Base-by-base conservation (phyloP, 2,329 filamentous ascomycete species). In the Zymoseptoria brevis region DNA sequence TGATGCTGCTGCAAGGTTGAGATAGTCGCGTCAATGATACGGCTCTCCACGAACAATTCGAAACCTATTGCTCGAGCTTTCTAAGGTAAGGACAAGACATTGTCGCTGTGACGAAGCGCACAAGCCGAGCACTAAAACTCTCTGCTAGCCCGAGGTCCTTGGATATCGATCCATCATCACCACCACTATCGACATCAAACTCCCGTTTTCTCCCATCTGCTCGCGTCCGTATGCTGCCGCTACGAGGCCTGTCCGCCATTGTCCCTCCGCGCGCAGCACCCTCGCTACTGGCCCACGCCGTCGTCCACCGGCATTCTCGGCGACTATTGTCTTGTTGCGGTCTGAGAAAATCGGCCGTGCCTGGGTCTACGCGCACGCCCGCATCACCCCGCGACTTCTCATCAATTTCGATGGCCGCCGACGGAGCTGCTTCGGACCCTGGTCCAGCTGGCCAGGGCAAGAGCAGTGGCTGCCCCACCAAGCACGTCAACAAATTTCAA, bases 401-500 rank as follows among this genome's bases (percentile, higher is more conserved):
- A 11, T 41, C 35, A 41, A 41, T 13, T 56, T 59, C 57, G 57
- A 55, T 56, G 50, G 59, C 58, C 45, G 55, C 57, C 53, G 57
- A 56, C 49, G 61, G 57, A 50, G 56, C 45, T 48, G 53, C 26
- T 8, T 29, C 52, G 51, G 64, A 62, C 62, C 61, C 64, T 62
- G n/a, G n/a, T n/a, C n/a, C n/a, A n/a, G n/a, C n/a, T n/a, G 61
- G 55, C 58, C 56, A 49, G 29, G 29, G 41, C 48, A 53, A 41
- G 29, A 35, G 19, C 48, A 55, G 63, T 29, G 26, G 26, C 26
- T 8, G 35, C 65, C 64, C 66, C 67, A 67, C 67, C 57, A 66
- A 26, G 55, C 52, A 60, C 56, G 60, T 66, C 67, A 63, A 65
- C 65, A 66, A 67, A 65, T 65, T 64, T 64, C 62, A 54, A 57